Evolutionary conservation across 768 basidiomycete species (phyloP).

Genomic region (Boletus rubescentipes): DNA sequence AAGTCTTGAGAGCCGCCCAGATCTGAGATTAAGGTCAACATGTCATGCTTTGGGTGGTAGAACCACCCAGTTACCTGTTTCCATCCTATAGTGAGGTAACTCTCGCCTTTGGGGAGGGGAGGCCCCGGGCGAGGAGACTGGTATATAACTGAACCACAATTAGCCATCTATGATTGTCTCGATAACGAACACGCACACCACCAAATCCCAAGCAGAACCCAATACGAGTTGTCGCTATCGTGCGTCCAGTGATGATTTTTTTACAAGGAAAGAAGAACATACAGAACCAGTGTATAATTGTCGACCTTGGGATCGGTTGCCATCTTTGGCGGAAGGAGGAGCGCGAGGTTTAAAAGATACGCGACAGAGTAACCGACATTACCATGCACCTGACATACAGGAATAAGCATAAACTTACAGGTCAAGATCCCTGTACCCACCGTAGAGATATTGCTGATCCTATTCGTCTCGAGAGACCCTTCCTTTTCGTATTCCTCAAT

Average conservation of each 20-base stretch:
- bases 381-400: slow-evolving; percentile 56
- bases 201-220: slow-evolving; percentile 81
- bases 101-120: slow-evolving; percentile 70
- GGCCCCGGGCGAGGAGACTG: slow-evolving; percentile 84
- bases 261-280: slow-evolving; percentile 25
- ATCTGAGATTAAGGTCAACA: slow-evolving; percentile 46
- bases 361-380: slow-evolving; percentile 73
- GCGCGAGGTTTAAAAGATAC: slow-evolving; percentile 62
- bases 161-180: neutral
- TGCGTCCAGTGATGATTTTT: neutral
- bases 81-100: slow-evolving; percentile 81
- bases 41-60: neutral
- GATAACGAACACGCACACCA: slow-evolving; percentile 62
- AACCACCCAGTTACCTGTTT: slow-evolving; percentile 55
- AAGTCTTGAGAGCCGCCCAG: slow-evolving; percentile 72
- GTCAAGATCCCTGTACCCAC: slow-evolving; percentile 37
- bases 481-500: slow-evolving; percentile 67
- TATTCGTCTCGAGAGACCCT: slow-evolving; percentile 80
- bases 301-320: slow-evolving; percentile 58
- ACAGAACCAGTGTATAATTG: slow-evolving; percentile 75
- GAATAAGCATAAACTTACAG: neutral
- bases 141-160: slow-evolving; percentile 54
- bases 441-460: slow-evolving; percentile 82
- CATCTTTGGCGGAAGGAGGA: slow-evolving; percentile 55
- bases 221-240: slow-evolving; percentile 64